These are phyloP conservation scores for Discostella stelligeroides DNA, from an alignment of 108 stramenopile genomes.

Conservation along the genomic window DNA sequence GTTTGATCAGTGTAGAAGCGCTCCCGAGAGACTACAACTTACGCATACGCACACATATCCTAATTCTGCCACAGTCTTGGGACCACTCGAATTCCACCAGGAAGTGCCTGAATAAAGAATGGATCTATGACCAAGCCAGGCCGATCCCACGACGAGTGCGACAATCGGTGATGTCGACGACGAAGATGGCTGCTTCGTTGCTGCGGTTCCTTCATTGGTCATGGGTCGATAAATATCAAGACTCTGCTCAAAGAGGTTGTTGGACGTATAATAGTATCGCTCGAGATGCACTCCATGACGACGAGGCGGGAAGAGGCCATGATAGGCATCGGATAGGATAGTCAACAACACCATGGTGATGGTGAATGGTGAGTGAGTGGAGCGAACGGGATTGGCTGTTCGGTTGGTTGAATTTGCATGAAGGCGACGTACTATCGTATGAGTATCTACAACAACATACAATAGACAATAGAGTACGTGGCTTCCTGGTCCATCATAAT, in stretches of 20 bases:
- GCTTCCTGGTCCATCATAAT: too few relatives aligned
- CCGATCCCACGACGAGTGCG: slow-evolving; percentile 67
- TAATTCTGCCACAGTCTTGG: slow-evolving; percentile 47
- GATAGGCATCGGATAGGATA: too few relatives aligned
- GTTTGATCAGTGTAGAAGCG: too few relatives aligned
- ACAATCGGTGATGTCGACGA: slow-evolving; percentile 37
- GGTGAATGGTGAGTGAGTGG: too few relatives aligned
- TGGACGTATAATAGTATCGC: slow-evolving; percentile 37
- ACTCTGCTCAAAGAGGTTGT: slow-evolving; percentile 56
- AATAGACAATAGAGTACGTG: too few relatives aligned
- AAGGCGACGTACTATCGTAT: too few relatives aligned
- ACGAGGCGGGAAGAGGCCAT: too few relatives aligned
- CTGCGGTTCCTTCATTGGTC: not conserved
- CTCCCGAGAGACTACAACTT: slow-evolving; percentile 9
- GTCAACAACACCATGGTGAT: too few relatives aligned
- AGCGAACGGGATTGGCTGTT: too few relatives aligned
- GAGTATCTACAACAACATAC: too few relatives aligned
- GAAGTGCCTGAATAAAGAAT: slow-evolving; percentile 53
- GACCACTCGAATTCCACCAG: slow-evolving; percentile 74
- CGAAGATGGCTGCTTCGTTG: not conserved
- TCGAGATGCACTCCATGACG: slow-evolving; percentile 3
- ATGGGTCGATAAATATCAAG: slow-evolving; percentile 65
- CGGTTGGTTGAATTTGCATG: too few relatives aligned
- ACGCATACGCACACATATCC: slow-evolving; percentile 55
- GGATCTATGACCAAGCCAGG: slow-evolving; percentile 64